Percentiles rank a stretch among this genome's conserved stretches.
Evolutionary conservation across 1,284 basidiomycete species (phyloP).

Genomic region (Trametes hirsuta): DNA sequence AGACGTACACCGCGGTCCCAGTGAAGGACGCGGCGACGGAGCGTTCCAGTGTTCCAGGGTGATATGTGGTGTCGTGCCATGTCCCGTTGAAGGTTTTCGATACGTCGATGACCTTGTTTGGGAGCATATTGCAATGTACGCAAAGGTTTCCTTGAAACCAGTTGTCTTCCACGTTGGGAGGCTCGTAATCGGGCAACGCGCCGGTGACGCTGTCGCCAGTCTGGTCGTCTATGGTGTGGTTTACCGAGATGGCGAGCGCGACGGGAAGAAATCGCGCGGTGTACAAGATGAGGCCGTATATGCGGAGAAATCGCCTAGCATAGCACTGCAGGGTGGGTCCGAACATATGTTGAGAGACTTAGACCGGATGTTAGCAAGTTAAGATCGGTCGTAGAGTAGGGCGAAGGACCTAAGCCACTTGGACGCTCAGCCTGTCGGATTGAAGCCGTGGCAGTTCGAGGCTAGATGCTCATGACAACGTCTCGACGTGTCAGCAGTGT

Average conservation of each 20-base stretch:
- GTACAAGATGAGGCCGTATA: too few relatives aligned
- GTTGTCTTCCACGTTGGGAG: background rate
- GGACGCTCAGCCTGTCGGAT: too few relatives aligned
- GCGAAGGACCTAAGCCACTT: too few relatives aligned
- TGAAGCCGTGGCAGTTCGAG: too few relatives aligned
- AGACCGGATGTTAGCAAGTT: too few relatives aligned
- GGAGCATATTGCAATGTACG: conserved; percentile 2
- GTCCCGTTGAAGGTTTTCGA: conserved; percentile 6
- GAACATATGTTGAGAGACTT: too few relatives aligned
- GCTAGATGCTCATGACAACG: too few relatives aligned
- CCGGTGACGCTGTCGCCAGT: conserved; percentile 6
- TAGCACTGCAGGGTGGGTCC: too few relatives aligned
- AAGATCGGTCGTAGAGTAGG: too few relatives aligned
- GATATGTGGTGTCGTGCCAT: conserved; percentile 8
- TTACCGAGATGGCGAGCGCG: background rate
- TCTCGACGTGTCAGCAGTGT: too few relatives aligned
- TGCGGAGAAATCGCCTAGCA: too few relatives aligned
- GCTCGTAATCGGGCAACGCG: conserved; percentile 1
- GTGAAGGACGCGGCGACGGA: background rate
- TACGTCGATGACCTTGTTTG: background rate
- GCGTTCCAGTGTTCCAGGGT: background rate
- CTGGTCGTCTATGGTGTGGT: conserved; percentile 14
- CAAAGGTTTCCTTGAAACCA: conserved; percentile 13
- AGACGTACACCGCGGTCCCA: conserved; percentile 8
- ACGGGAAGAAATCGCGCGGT: background rate